Conservation (phyloP, 208 protist genomes). For the Vickermania ingenoplastis region DNA sequence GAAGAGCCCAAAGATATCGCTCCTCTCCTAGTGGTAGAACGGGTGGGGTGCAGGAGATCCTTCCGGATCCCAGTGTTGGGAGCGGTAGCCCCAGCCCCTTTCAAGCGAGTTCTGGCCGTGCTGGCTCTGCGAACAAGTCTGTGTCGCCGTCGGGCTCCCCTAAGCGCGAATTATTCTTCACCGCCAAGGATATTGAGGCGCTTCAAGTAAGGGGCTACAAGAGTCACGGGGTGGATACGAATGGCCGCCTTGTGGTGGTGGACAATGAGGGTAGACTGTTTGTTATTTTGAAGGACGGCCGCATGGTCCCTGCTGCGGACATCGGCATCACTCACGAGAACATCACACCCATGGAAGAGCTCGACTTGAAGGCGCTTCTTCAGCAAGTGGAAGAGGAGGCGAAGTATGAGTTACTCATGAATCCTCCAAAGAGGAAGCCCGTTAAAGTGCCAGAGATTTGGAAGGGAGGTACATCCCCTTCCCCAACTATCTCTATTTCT, state of each 20-base stretch:
- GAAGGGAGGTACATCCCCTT: constrained; percentile 1
- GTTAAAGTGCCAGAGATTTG: not conserved
- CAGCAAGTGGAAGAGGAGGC: not conserved
- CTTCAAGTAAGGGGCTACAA: not conserved
- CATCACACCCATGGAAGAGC: not conserved
- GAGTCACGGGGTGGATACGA: not conserved
- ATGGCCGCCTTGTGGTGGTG: not conserved
- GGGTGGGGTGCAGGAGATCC: not conserved
- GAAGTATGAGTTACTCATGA: not conserved
- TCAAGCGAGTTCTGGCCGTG: not conserved
- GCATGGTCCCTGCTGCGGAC: not conserved
- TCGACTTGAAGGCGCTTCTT: not conserved
- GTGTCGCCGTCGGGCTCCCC: not conserved
- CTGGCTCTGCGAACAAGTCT: not conserved
- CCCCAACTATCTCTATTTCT: constrained; percentile 14
- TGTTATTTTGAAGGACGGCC: not conserved
- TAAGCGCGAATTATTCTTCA: not conserved
- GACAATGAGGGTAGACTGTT: not conserved
- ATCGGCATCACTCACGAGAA: not conserved
- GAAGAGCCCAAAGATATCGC: not conserved
- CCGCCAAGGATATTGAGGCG: not conserved
- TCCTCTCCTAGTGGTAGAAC: not conserved
- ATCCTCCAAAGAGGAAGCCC: not conserved
- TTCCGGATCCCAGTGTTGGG: not conserved
- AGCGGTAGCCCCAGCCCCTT: not conserved